phyloP scores from a whole-genome alignment of 768 basidiomycete species.

The Punctularia strigosozonata region DNA sequence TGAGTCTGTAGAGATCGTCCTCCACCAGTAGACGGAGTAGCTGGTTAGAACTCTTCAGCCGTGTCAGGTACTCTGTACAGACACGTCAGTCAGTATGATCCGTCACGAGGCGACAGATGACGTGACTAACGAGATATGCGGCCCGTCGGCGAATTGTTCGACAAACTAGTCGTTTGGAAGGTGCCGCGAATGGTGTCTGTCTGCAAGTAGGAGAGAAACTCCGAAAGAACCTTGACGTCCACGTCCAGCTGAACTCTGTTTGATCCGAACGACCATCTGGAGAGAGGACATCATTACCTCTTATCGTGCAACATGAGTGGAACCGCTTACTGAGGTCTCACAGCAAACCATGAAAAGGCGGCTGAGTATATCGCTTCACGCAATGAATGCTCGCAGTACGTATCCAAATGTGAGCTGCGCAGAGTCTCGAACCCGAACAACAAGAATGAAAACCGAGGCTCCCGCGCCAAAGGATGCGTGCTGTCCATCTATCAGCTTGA shows the following conservation, averaged over 20 bases:
- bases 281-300: not conserved
- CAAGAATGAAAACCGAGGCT: conserved; percentile 82
- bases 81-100: conserved; percentile 1
- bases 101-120: conserved; percentile 21
- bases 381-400: conserved; percentile 63
- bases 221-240: conserved; percentile 78
- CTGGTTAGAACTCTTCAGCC: conserved; percentile 55
- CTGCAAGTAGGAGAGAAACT: conserved; percentile 71
- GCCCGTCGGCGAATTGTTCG: conserved; percentile 31
- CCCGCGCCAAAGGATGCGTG: conserved; percentile 85
- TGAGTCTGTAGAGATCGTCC: conserved; percentile 78
- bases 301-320: not conserved
- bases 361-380: conserved; percentile 67
- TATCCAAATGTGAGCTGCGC: conserved; percentile 78
- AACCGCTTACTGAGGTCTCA: conserved; percentile 71
- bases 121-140: conserved; percentile 16
- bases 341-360: conserved; percentile 89
- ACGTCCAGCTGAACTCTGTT: conserved; percentile 83
- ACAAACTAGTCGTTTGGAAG: conserved; percentile 48
- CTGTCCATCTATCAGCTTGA: too few species aligned
- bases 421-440: conserved; percentile 89
- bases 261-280: conserved; percentile 93
- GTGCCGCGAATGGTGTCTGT: conserved; percentile 57
- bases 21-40: conserved; percentile 80
- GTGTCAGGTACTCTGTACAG: conserved; percentile 38